These are phyloP conservation scores for Pyrenochaeta sp. DNA, from an alignment of 2,329 filamentous ascomycete species.

Conservation along the genomic window DNA sequence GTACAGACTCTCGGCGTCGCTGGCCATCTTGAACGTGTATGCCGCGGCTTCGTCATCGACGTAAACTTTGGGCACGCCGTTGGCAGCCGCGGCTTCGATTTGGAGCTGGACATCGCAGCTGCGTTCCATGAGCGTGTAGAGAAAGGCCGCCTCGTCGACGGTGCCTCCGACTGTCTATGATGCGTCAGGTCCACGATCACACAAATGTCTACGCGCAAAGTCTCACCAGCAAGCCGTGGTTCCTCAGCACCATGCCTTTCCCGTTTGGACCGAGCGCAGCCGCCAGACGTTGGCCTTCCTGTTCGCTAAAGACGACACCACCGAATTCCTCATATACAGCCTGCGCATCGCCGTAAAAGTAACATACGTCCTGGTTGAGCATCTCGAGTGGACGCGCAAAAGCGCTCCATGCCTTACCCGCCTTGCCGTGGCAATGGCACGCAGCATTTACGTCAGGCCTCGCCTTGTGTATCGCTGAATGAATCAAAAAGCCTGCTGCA, in stretches of 20 bases:
- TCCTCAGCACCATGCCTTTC: conserved; percentile 70
- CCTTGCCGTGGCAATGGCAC: conserved; percentile 72
- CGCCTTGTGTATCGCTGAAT: conserved; percentile 72
- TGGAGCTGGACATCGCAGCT: conserved; percentile 72
- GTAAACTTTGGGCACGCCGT: conserved; percentile 59
- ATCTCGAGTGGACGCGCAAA: conserved; percentile 73
- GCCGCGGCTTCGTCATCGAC: conserved; percentile 64
- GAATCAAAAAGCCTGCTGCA: conserved; percentile 73
- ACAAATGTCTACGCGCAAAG: no score
- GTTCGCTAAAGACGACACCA: conserved; percentile 67
- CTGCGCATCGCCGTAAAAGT: conserved; percentile 69
- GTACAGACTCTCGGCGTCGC: conserved; percentile 58
- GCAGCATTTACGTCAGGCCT: conserved; percentile 70
- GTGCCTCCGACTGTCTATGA: conserved; percentile 68
- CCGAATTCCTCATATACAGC: conserved; percentile 71
- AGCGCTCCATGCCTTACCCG: conserved; percentile 71
- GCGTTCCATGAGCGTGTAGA: conserved; percentile 73
- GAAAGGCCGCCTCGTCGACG: conserved; percentile 76
- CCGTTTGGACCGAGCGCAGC: conserved; percentile 67
- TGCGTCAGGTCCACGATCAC: no score
- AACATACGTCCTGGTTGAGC: conserved; percentile 72
- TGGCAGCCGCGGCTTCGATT: conserved; percentile 70
- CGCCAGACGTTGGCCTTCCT: conserved; percentile 71
- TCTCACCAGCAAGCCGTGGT: conserved; percentile 70
- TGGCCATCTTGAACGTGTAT: conserved; percentile 60